Conservation (phyloP, 495 filamentous ascomycete species). For the Elaphomyces granulatus region DNA sequence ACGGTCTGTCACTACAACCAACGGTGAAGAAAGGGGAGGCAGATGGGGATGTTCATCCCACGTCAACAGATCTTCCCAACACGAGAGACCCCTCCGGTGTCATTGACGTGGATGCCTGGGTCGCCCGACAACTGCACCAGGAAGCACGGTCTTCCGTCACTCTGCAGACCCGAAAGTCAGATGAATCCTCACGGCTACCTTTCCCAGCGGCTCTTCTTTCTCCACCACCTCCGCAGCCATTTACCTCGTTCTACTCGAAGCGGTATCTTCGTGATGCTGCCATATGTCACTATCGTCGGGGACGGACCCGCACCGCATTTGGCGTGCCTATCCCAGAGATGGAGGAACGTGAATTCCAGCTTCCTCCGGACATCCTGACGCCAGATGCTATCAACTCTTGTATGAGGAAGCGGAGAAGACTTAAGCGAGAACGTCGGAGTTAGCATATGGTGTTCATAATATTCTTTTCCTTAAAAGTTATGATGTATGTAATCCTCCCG, state of each 20-base stretch:
- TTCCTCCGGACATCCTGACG: slow-evolving; percentile 57
- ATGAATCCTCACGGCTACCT: slow-evolving; percentile 5
- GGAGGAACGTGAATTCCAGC: slow-evolving; percentile 50
- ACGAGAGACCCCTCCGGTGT: slow-evolving; percentile 42
- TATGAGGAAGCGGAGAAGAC: slow-evolving; percentile 42
- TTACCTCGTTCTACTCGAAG: slow-evolving; percentile 75
- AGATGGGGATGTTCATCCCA: slow-evolving; percentile 14
- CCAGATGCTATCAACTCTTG: slow-evolving; percentile 50
- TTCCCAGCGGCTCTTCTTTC: background rate
- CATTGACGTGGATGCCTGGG: slow-evolving; percentile 59
- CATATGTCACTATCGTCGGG: slow-evolving; percentile 42
- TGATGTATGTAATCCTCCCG: too few species aligned
- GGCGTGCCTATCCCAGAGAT: slow-evolving; percentile 69
- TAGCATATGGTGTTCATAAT: too few species aligned
- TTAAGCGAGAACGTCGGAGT: slow-evolving; percentile 26
- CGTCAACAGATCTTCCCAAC: slow-evolving; percentile 23
- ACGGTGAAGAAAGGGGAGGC: slow-evolving; percentile 12
- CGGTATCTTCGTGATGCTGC: slow-evolving; percentile 63
- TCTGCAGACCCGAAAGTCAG: slow-evolving; percentile 1
- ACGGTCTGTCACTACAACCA: background rate
- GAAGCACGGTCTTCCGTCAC: slow-evolving; percentile 37
- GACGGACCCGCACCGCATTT: slow-evolving; percentile 50
- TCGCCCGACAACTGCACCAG: slow-evolving; percentile 57
- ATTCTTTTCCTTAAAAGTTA: too few species aligned
- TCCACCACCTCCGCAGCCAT: slow-evolving; percentile 31